These are phyloP conservation scores for Rhodamnia rubescens DNA, from an alignment of 345 rosid genomes.

Conservation along the genomic window DNA sequence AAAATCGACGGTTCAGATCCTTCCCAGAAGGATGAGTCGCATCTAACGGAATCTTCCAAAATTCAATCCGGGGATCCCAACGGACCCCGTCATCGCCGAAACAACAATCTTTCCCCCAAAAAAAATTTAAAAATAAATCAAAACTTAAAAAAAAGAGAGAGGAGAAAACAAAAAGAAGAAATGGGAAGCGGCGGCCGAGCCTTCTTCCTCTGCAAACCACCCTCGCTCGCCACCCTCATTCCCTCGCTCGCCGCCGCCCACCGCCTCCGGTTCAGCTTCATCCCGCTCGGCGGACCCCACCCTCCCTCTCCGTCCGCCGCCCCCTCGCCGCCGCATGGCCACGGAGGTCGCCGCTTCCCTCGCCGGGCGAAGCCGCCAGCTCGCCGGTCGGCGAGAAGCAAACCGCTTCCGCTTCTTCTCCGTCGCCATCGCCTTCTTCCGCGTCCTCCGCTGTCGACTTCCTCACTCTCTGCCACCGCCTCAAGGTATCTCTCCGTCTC, in stretches of 20 bases:
- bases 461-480: conserved; percentile 84
- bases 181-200: conserved; percentile 45
- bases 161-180: background rate
- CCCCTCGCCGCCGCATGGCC: background rate
- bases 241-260: conserved; percentile 13
- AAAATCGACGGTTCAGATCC: background rate
- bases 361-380: conserved; percentile 25
- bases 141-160: background rate
- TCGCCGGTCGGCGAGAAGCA: conserved; percentile 17
- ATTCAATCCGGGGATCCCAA: background rate
- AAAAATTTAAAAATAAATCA: background rate
- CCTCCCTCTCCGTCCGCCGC: background rate
- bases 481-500: conserved; percentile 42
- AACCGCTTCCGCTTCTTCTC: conserved; percentile 14
- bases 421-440: conserved; percentile 33
- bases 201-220: conserved; percentile 30
- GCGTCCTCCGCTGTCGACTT: conserved; percentile 74
- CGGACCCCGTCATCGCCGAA: background rate
- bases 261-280: conserved; percentile 11
- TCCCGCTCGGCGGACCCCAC: background rate
- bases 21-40: background rate
- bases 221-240: conserved; percentile 20
- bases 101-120: background rate
- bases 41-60: background rate
- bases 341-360: conserved; percentile 2